A percentile compares a stretch with the other conserved stretches of the same genome.
Evolutionary conservation across 129 eudicot species (phyloP).

Genomic region (Logfia minima): DNA sequence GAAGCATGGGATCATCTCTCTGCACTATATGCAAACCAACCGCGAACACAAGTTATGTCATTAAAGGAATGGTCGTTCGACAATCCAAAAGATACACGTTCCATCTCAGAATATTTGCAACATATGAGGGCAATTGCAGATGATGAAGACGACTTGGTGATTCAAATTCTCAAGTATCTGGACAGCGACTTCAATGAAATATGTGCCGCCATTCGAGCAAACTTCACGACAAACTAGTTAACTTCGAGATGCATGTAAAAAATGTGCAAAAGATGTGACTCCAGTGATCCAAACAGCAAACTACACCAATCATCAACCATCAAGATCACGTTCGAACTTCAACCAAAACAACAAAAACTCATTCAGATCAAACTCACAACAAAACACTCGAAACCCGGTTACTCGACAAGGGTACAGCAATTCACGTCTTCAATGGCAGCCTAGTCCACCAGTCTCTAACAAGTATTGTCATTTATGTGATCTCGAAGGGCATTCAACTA

Average conservation of each 20-base stretch:
- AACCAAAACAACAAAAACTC: no score
- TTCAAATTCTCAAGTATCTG: neutral
- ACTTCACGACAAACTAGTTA: neutral
- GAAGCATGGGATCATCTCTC: neutral
- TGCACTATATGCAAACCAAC: neutral
- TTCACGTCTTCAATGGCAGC: no score
- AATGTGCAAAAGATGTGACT: no score
- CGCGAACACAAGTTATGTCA: neutral
- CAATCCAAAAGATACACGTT: neutral
- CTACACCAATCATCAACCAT: no score
- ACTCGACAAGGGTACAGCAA: no score
- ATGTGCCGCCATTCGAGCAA: neutral
- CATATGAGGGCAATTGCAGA: constrained; percentile 1
- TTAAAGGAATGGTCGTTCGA: neutral
- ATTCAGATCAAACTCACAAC: no score
- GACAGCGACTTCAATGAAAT: neutral
- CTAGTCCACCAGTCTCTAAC: no score
- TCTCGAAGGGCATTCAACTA: no score
- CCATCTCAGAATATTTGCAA: neutral
- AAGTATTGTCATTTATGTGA: no score
- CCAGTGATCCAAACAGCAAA: no score
- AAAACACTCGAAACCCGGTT: no score
- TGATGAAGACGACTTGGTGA: neutral
- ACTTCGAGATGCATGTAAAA: neutral
- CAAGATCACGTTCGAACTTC: no score